Conservation (phyloP, 2,329 filamentous ascomycete species). For the Ramularia collo-cygni region DNA sequence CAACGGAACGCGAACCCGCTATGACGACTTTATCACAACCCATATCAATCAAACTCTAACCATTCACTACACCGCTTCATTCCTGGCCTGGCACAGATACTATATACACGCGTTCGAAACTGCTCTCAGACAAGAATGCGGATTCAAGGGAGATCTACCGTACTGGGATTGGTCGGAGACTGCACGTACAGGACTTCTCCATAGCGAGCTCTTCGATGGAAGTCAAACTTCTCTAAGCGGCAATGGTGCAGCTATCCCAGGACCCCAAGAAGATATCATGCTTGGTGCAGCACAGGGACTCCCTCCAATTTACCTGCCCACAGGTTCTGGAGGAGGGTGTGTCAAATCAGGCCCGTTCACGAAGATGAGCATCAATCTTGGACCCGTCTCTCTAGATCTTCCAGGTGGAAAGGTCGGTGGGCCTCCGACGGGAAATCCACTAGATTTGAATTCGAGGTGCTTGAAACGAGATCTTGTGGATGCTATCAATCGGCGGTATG, state of each 20-base stretch:
- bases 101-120: conserved; percentile 22
- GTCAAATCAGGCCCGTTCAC: conserved; percentile 46
- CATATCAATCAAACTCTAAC: no score
- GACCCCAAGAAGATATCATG: background rate
- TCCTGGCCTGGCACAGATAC: conserved; percentile 25
- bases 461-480: conserved; percentile 32
- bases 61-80: conserved; percentile 17
- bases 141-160: conserved; percentile 16
- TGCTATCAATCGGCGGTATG: conserved; percentile 9
- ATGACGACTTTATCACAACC: no score
- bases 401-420: background rate
- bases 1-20: no score
- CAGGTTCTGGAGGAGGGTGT: conserved; percentile 48
- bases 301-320: background rate
- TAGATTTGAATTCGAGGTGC: conserved; percentile 31
- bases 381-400: conserved; percentile 38
- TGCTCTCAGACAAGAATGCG: conserved; percentile 19
- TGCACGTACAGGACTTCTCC: no score
- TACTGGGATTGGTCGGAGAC: conserved; percentile 29
- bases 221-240: conserved; percentile 38
- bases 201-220: conserved; percentile 34
- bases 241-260: conserved; percentile 16
- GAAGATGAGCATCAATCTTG: conserved; percentile 40
- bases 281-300: background rate
- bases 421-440: conserved; percentile 25